phyloP scores from a whole-genome alignment of 768 basidiomycete species.

The Tricholoma flavovirens region DNA sequence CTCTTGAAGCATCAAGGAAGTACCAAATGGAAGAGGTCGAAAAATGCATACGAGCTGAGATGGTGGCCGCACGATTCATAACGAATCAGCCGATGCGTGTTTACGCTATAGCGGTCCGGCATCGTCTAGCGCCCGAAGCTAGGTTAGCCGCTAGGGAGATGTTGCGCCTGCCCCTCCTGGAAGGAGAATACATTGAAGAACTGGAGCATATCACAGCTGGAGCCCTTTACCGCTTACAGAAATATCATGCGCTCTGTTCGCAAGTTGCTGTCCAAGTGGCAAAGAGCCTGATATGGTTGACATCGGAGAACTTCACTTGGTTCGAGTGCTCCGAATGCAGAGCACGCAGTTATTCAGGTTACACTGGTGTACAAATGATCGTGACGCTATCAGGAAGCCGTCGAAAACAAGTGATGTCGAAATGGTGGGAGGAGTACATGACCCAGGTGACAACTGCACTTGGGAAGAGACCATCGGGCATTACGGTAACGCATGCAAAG shows the following conservation, averaged over 20 bases:
- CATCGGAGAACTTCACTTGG: conserved; percentile 9
- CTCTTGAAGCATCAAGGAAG: conserved; percentile 14
- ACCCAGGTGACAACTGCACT: conserved; percentile 9
- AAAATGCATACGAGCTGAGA: conserved; percentile 6
- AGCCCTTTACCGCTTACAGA: conserved; percentile 23
- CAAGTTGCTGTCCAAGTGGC: conserved; percentile 8
- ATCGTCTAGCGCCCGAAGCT: conserved; percentile 10
- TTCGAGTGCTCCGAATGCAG: conserved; percentile 15
- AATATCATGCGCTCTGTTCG: conserved; percentile 26
- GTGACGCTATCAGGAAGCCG: conserved; percentile 10
- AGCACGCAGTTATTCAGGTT: background rate
- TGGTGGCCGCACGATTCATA: conserved; percentile 13
- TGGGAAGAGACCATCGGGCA: conserved; percentile 14
- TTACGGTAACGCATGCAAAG: conserved; percentile 9
- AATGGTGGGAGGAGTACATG: conserved; percentile 20
- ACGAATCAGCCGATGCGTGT: conserved; percentile 13
- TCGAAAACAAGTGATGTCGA: conserved; percentile 10
- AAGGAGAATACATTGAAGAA: conserved; percentile 21
- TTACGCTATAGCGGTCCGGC: conserved; percentile 15
- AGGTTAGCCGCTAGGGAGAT: conserved; percentile 15
- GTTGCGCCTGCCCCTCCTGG: conserved; percentile 13
- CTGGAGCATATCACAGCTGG: conserved; percentile 26
- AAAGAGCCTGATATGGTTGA: conserved; percentile 16
- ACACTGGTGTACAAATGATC: background rate
- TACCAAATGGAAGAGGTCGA: conserved; percentile 21